A percentile compares a stretch with the other conserved stretches of the same genome.
Conservation (phyloP, 2,329 filamentous ascomycete species). For the Teratosphaeria viscida region DNA sequence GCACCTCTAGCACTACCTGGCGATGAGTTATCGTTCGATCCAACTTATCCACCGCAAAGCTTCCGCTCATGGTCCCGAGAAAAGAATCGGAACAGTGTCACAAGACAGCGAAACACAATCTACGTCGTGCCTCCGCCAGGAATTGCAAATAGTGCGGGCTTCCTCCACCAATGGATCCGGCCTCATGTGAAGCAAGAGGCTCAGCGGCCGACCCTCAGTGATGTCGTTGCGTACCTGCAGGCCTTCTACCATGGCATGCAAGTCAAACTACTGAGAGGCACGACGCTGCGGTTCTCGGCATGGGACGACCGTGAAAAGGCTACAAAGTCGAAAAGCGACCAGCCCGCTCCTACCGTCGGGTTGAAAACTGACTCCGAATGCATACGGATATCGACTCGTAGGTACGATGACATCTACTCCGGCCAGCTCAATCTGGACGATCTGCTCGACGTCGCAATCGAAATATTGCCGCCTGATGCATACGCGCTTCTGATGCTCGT, state of each 20-base stretch:
- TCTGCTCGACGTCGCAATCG: constrained; percentile 47
- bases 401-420: constrained; percentile 37
- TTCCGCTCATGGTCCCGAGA: constrained; percentile 41
- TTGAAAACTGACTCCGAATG: constrained; percentile 30
- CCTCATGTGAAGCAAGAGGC: constrained; percentile 11
- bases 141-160: constrained; percentile 26
- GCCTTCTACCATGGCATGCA: constrained; percentile 47
- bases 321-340: constrained; percentile 40
- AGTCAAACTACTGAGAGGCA: constrained; percentile 29
- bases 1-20: constrained; percentile 49
- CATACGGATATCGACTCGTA: constrained; percentile 43
- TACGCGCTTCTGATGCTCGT: constrained; percentile 49
- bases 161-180: constrained; percentile 36
- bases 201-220: not conserved
- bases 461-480: constrained; percentile 46
- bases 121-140: constrained; percentile 44
- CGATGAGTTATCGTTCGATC: constrained; percentile 48
- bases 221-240: constrained; percentile 32
- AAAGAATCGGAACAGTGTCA: constrained; percentile 43
- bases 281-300: constrained; percentile 12
- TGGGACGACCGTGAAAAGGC: constrained; percentile 36
- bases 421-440: constrained; percentile 51
- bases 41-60: constrained; percentile 42
- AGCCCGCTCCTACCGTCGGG: constrained; percentile 40
- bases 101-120: constrained; percentile 36